Percentiles rank a stretch among this genome's conserved stretches.
These are phyloP conservation scores for Aegilops speltoides DNA, from an alignment of 176 grass and related monocot genomes.

Conservation along the genomic window DNA sequence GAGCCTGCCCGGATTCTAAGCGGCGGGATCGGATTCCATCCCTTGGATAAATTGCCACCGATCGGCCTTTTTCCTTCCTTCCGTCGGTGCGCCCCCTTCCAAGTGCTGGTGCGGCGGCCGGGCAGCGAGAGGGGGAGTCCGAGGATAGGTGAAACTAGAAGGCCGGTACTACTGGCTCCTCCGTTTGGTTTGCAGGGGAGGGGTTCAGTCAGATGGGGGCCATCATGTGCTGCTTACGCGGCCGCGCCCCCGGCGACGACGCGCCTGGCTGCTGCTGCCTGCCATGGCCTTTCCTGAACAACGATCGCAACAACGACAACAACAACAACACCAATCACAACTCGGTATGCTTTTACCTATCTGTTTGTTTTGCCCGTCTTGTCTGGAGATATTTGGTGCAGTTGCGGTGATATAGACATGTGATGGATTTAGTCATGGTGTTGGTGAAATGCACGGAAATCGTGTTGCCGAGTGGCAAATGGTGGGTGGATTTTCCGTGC, in stretches of 20 bases:
- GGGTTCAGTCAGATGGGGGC: constrained; percentile 47
- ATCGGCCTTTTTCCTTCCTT: not conserved
- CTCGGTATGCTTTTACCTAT: constrained; percentile 29
- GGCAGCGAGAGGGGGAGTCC: not conserved
- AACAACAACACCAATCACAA: not conserved
- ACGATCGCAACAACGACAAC: not conserved
- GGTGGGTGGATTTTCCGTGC: not conserved
- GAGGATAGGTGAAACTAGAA: not conserved
- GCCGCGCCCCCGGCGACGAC: constrained; percentile 15
- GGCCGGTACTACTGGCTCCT: not conserved
- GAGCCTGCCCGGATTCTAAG: not conserved
- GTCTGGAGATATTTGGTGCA: not conserved
- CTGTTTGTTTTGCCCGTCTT: not conserved
- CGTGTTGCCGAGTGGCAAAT: not conserved
- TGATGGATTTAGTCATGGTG: not conserved
- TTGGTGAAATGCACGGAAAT: not conserved
- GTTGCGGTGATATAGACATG: not conserved
- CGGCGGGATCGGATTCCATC: not conserved
- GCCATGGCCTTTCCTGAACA: constrained; percentile 36
- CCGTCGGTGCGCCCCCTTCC: not conserved
- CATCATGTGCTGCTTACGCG: constrained; percentile 51
- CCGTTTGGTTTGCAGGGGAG: not conserved
- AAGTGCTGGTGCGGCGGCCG: not conserved
- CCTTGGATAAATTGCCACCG: constrained; percentile 3
- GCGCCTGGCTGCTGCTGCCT: constrained; percentile 40